Evolutionary conservation across 2,329 filamentous ascomycete species (phyloP).

Genomic region (Ceratocystis ficicola): DNA sequence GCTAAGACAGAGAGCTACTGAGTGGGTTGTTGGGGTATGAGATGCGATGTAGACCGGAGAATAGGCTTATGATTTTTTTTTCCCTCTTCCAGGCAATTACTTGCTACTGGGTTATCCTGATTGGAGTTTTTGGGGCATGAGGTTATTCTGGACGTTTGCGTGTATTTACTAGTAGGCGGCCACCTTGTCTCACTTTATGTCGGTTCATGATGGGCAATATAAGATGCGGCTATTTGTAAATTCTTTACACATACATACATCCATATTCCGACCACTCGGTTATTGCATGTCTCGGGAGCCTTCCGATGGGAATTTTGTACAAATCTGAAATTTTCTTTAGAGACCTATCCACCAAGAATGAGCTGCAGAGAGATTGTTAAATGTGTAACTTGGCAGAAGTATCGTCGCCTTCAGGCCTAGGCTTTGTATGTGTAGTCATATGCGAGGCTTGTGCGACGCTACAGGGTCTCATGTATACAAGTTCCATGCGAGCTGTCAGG

Average conservation of each 20-base stretch:
- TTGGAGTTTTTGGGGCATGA: too few species aligned
- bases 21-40: neutral
- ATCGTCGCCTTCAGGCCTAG: neutral
- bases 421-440: neutral
- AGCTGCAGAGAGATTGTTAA: neutral
- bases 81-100: too few species aligned
- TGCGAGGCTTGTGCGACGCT: neutral
- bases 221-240: neutral
- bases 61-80: neutral
- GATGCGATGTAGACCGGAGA: neutral
- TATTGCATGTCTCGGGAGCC: neutral
- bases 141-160: too few species aligned
- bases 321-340: neutral
- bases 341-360: neutral
- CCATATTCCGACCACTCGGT: neutral
- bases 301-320: neutral
- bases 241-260: neutral
- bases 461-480: neutral
- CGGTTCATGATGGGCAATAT: too few species aligned
- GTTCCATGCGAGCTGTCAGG: neutral
- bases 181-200: too few species aligned
- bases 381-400: neutral
- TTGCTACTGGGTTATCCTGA: too few species aligned
- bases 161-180: too few species aligned
- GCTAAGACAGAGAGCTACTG: conserved; percentile 15